phyloP scores from a whole-genome alignment of 257 asterid genomes.

The Anisodus acutangulus region DNA sequence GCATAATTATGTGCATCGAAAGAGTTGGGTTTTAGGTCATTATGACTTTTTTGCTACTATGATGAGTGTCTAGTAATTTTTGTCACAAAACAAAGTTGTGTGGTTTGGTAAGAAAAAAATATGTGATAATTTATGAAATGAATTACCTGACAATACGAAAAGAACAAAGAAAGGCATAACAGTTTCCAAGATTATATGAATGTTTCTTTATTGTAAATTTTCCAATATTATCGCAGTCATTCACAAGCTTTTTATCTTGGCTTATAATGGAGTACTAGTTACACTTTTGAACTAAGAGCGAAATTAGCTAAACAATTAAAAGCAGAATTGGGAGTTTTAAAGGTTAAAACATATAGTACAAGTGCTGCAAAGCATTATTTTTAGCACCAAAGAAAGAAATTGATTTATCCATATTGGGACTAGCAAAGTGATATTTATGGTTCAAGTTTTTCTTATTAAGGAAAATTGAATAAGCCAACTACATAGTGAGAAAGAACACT shows the following conservation, averaged over 20 bases:
- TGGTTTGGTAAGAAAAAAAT: background rate
- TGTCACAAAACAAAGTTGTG: background rate
- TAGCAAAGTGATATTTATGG: too few species aligned
- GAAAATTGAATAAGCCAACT: background rate
- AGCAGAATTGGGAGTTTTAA: background rate
- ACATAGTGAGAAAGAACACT: background rate
- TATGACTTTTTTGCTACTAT: background rate
- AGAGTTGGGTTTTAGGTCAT: background rate
- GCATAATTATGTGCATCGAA: too few species aligned
- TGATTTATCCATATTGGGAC: background rate
- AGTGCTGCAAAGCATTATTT: background rate
- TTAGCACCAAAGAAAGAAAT: too few species aligned
- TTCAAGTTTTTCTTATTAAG: background rate
- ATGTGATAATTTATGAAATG: too few species aligned
- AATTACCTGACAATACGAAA: background rate
- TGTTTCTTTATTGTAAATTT: background rate
- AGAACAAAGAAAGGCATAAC: background rate
- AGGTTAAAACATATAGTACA: background rate
- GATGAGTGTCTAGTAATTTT: background rate
- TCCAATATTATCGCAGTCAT: background rate
- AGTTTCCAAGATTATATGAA: too few species aligned
- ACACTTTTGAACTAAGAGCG: background rate
- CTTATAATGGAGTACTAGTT: background rate
- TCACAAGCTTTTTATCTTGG: background rate
- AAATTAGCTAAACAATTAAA: too few species aligned